A percentile compares a stretch with the other conserved stretches of the same genome.
phyloP scores from a whole-genome alignment of 768 basidiomycete species.

The Leucosporidium scottii region DNA sequence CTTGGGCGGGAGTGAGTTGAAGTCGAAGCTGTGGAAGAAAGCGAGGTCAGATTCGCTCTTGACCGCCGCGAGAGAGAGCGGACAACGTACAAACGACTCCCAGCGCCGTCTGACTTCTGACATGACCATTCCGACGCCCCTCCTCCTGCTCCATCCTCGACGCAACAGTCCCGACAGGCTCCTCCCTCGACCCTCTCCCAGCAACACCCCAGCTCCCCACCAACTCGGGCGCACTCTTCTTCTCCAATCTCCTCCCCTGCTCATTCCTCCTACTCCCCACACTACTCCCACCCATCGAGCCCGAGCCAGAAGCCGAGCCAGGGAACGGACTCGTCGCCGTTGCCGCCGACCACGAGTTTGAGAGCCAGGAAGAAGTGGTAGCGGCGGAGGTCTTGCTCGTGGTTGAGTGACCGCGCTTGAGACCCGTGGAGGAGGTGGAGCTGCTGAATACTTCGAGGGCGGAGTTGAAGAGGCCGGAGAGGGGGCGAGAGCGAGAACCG shows the following conservation, averaged over 20 bases:
- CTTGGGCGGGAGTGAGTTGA: no score
- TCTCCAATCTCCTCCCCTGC: neutral
- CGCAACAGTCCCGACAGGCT: neutral
- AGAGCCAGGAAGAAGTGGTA: conserved; percentile 17
- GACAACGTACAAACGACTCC: no score
- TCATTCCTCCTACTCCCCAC: no score
- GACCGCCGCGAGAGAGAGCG: no score
- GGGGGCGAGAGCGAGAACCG: conserved; percentile 1
- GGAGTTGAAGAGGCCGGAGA: conserved; percentile 13
- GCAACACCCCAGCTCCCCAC: neutral
- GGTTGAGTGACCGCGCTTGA: conserved; percentile 21
- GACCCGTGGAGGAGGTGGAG: neutral
- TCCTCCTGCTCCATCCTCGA: neutral
- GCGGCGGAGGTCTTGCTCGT: conserved; percentile 22
- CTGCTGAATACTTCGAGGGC: conserved; percentile 19
- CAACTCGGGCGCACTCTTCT: conserved; percentile 21
- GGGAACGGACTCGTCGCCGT: neutral
- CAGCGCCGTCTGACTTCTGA: no score
- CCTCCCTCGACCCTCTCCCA: neutral
- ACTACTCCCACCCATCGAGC: neutral
- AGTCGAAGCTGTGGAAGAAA: no score
- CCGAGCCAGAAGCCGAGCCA: neutral
- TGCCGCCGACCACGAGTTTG: neutral
- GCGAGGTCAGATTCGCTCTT: no score
- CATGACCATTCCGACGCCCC: neutral